Evolutionary conservation across 805 yeast genomes (phyloP).

Genomic region (Candida taoyuanica): DNA sequence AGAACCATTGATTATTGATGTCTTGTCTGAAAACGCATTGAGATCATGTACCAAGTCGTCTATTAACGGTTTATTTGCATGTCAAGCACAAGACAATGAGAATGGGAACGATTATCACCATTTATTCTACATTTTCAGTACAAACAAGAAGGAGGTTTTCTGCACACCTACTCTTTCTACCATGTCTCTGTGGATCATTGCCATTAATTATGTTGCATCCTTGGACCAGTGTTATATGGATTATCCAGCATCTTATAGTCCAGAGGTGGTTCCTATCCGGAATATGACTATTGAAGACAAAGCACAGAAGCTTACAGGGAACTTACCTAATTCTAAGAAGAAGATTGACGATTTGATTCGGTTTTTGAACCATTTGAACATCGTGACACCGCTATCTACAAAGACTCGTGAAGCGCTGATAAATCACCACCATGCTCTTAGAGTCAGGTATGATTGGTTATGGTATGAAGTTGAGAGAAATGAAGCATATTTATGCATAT

Average conservation of each 20-base stretch:
- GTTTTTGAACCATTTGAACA: conserved; percentile 34
- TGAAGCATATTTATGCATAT: conserved; percentile 35
- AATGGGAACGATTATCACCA: neutral
- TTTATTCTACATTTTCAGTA: conserved; percentile 37
- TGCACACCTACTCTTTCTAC: conserved; percentile 42
- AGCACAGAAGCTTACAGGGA: conserved; percentile 31
- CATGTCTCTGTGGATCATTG: conserved; percentile 52
- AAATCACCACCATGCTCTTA: conserved; percentile 41
- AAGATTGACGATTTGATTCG: conserved; percentile 36
- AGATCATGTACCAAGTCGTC: conserved; percentile 31
- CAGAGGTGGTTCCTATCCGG: conserved; percentile 27
- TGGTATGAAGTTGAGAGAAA: conserved; percentile 49
- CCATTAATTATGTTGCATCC: conserved; percentile 50
- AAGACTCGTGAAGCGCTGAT: conserved; percentile 48
- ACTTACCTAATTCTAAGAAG: conserved; percentile 31
- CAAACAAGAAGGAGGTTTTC: conserved; percentile 36
- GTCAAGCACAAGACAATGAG: conserved; percentile 16
- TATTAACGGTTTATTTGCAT: conserved; percentile 39
- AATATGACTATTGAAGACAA: conserved; percentile 29
- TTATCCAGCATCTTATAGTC: conserved; percentile 5
- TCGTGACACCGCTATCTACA: conserved; percentile 50
- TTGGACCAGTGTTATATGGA: conserved; percentile 35
- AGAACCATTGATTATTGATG: conserved; percentile 31
- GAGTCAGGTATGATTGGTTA: conserved; percentile 52
- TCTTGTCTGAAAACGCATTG: conserved; percentile 19